phyloP scores from a whole-genome alignment of 148 eudicot genomes.

The Silene conica region DNA sequence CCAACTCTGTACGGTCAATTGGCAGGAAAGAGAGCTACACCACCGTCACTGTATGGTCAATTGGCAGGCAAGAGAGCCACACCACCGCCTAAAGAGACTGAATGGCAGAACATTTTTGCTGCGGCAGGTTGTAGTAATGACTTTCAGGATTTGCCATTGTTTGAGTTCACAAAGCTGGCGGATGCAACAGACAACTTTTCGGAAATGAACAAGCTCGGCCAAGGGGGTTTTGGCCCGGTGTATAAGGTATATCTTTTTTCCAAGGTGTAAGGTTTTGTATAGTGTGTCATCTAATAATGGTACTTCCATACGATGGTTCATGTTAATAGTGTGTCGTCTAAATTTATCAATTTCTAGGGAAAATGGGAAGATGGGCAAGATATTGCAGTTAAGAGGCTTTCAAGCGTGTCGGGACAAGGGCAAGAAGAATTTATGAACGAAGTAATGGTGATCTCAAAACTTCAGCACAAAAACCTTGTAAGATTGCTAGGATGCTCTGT shows the following conservation, averaged over 20 bases:
- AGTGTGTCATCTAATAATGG: too few relatives aligned
- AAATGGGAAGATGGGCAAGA: conserved; percentile 30
- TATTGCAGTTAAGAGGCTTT: conserved; percentile 43
- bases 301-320: too few relatives aligned
- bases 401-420: conserved; percentile 43
- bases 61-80: background rate
- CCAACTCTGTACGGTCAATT: background rate
- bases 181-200: conserved; percentile 33
- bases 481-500: conserved; percentile 35
- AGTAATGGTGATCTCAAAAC: conserved; percentile 37
- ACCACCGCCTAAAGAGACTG: background rate
- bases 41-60: background rate
- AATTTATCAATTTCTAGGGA: conserved; percentile 14
- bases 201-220: conserved; percentile 35
- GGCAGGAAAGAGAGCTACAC: background rate
- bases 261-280: background rate
- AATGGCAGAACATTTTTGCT: background rate
- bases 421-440: conserved; percentile 44
- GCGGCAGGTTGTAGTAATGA: background rate
- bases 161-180: conserved; percentile 23
- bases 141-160: conserved; percentile 30
- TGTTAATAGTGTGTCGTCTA: too few relatives aligned
- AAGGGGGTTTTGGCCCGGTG: conserved; percentile 49
- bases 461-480: conserved; percentile 45
- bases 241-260: conserved; percentile 30